A percentile compares a stretch with the other conserved stretches of the same genome.
Conservation (phyloP, 768 basidiomycete genomes). For the Lyophyllum decastes region DNA sequence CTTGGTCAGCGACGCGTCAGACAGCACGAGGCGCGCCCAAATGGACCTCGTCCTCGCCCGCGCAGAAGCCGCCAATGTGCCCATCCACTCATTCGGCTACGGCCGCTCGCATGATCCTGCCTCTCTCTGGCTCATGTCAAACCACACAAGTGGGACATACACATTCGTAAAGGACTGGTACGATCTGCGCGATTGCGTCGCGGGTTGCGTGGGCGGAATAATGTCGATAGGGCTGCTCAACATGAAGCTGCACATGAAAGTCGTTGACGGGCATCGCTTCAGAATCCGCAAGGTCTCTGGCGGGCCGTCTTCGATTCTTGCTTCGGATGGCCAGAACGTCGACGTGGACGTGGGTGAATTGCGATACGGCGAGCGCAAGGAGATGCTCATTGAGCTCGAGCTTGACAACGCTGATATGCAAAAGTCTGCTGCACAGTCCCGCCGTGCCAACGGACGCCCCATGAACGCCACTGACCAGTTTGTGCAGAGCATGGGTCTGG, state of each 20-base stretch:
- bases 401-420: constrained; percentile 75
- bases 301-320: constrained; percentile 81
- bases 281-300: constrained; percentile 94
- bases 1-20: constrained; percentile 89
- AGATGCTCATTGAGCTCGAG: constrained; percentile 96
- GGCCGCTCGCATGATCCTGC: constrained; percentile 97
- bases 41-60: constrained; percentile 98
- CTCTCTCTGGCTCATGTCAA: constrained; percentile 98
- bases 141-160: constrained; percentile 96
- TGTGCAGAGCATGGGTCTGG: constrained; percentile 83
- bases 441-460: constrained; percentile 31
- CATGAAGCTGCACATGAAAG: constrained; percentile 95
- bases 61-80: constrained; percentile 94
- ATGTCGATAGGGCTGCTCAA: constrained; percentile 91
- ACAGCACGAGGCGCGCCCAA: constrained; percentile 90
- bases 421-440: constrained; percentile 29
- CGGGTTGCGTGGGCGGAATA: constrained; percentile 95
- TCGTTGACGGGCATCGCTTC: constrained; percentile 89
- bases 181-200: constrained; percentile 88
- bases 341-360: constrained; percentile 95
- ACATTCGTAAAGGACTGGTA: constrained; percentile 99
- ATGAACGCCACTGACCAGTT: constrained; percentile 89
- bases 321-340: constrained; percentile 91
- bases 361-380: constrained; percentile 94
- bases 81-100: constrained; percentile 97